Percentiles rank a stretch among this genome's conserved stretches.
Conservation (phyloP, 2,329 filamentous ascomycete species). For the Neodidymelliopsis sp. region DNA sequence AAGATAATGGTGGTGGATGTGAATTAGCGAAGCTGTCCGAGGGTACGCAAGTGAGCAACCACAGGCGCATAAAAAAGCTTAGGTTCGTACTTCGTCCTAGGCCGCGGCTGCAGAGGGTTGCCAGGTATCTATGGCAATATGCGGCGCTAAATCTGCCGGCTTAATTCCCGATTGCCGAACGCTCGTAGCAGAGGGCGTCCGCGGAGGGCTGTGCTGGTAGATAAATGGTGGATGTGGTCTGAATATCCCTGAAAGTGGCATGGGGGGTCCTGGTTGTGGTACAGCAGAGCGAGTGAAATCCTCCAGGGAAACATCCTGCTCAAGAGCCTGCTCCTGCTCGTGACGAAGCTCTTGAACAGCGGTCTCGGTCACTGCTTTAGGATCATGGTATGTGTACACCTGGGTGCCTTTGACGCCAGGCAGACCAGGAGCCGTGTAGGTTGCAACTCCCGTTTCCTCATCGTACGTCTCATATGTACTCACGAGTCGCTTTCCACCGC, state of each 20-base stretch:
- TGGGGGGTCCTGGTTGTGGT: neutral
- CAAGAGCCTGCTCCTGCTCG: constrained; percentile 11
- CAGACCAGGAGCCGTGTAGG: constrained; percentile 64
- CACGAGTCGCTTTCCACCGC: constrained; percentile 69
- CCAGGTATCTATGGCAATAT: constrained; percentile 1
- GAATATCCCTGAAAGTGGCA: neutral
- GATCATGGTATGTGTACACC: constrained; percentile 67
- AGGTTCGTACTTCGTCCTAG: neutral
- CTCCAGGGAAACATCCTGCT: constrained; percentile 5
- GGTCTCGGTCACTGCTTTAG: constrained; percentile 33
- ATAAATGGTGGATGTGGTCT: neutral
- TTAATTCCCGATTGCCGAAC: neutral
- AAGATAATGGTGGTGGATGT: neutral
- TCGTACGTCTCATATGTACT: constrained; percentile 63
- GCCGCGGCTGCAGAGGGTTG: constrained; percentile 6
- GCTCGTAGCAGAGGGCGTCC: neutral
- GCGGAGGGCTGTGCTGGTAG: neutral
- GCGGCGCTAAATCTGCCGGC: constrained; percentile 1
- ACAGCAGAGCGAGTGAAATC: neutral
- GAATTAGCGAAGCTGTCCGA: neutral
- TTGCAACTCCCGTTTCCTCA: constrained; percentile 60
- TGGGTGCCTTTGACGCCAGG: constrained; percentile 47
- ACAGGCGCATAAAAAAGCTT: neutral
- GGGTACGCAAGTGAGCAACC: neutral
- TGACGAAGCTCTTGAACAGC: constrained; percentile 3